phyloP scores from a whole-genome alignment of 257 asterid species.

The Mentha longifolia region DNA sequence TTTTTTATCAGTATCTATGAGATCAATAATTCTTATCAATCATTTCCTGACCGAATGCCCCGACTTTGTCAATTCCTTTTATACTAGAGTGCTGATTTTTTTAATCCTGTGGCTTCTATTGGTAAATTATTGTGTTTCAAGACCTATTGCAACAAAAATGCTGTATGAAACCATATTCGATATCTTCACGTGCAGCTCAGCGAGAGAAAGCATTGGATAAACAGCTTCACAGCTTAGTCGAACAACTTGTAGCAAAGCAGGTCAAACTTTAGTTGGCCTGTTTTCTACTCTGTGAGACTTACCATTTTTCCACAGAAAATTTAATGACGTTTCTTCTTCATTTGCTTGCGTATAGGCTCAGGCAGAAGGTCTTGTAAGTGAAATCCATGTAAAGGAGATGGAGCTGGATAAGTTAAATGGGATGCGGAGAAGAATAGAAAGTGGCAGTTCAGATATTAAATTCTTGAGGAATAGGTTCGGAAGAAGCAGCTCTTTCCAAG shows the following conservation, averaged over 20 bases:
- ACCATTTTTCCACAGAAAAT: neutral
- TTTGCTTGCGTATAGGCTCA: slow-evolving; percentile 60
- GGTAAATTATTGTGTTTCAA: slow-evolving; percentile 10
- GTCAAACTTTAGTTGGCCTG: slow-evolving; percentile 35
- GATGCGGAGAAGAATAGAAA: slow-evolving; percentile 58
- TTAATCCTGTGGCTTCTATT: neutral
- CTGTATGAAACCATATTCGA: neutral
- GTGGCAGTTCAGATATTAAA: slow-evolving; percentile 52
- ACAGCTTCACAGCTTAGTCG: slow-evolving; percentile 92
- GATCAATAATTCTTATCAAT: neutral
- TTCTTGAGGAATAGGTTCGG: slow-evolving; percentile 68
- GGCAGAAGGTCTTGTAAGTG: slow-evolving; percentile 75
- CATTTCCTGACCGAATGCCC: neutral
- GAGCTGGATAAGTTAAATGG: slow-evolving; percentile 81
- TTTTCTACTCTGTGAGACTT: slow-evolving; percentile 1
- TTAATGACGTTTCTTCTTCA: slow-evolving; percentile 2
- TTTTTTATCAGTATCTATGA: neutral
- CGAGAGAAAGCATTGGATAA: slow-evolving; percentile 87
- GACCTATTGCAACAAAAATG: neutral
- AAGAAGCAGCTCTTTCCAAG: slow-evolving; percentile 59
- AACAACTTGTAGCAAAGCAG: slow-evolving; percentile 90
- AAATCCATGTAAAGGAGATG: slow-evolving; percentile 71
- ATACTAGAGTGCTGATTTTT: neutral
- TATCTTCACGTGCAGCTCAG: slow-evolving; percentile 64
- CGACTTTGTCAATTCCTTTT: neutral